Base-by-base conservation (phyloP, 306 rosid species). In the Sicyos edulis region DNA sequence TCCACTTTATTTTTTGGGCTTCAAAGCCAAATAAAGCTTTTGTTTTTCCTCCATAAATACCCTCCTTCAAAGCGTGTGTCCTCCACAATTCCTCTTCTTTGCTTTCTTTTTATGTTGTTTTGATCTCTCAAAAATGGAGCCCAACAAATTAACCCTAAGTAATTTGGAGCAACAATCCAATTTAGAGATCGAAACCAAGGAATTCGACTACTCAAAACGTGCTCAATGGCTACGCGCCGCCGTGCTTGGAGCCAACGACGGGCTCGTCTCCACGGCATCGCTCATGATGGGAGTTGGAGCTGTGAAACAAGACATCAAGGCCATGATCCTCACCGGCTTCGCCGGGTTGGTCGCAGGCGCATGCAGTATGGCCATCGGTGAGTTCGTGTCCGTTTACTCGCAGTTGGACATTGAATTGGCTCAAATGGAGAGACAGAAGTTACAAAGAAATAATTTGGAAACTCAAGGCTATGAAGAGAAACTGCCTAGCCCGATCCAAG, bases 251-350 rank as follows among this genome's bases (percentile, higher is more conserved):
- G 99, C 97, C 75, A 93, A 89, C 70, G 99, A 91, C 47, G 99
- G 99, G 2, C 72, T 93, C 72, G 88, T 93, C 60, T 93, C 97
- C 0, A 93, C 97, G 4, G 96, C 97, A 13, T 91, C 99, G 0
- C 64, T 93, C 0, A 91, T 93, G 96, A 83, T 93, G 96, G 99
- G 99, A 9, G 88, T 93, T 0, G 99, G 99, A 54, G 99, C 97
- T 0, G 97, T 89, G 0, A 88, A 84, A 49, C 89, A 91, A 34
- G 97, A 88, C 74, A 74, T 86, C 0, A 93, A 93, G 72, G 89
- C 71, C 78, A 93, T 93, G 99, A 93, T 91, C 63, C 78, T 93
- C 15, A 65, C 92, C 0, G 97, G 97, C 15, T 88, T 93, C 10
- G 97, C 97, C 0, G 97, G 96, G 0, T 76, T 93, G 1, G 91